phyloP scores from a whole-genome alignment of 2,329 filamentous ascomycete genomes.

The Exophiala viscosa region DNA sequence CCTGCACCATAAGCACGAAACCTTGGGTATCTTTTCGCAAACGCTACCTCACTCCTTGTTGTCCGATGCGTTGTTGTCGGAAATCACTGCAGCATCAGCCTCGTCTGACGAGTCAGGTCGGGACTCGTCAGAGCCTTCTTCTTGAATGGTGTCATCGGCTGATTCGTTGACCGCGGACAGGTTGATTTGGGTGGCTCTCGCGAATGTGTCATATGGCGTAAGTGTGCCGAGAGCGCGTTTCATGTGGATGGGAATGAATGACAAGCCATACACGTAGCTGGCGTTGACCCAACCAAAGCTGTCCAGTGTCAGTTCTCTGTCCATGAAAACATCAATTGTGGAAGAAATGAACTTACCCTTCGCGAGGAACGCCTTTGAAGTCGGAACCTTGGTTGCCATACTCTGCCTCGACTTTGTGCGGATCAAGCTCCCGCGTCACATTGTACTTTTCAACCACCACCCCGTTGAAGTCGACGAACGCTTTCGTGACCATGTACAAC shows the following conservation, averaged over 20 bases:
- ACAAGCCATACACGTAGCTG: slow-evolving; percentile 89
- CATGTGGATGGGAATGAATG: slow-evolving; percentile 85
- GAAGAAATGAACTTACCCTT: slow-evolving; percentile 67
- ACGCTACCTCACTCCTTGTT: background rate
- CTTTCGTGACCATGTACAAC: slow-evolving; percentile 97
- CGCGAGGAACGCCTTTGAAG: slow-evolving; percentile 91
- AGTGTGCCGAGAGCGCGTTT: slow-evolving; percentile 81
- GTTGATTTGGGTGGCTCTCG: slow-evolving; percentile 55
- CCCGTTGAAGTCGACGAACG: slow-evolving; percentile 97
- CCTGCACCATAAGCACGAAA: background rate
- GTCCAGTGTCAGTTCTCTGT: slow-evolving; percentile 13
- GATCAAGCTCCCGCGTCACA: slow-evolving; percentile 83
- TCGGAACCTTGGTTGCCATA: slow-evolving; percentile 96
- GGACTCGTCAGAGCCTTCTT: slow-evolving; percentile 25
- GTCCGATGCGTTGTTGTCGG: slow-evolving; percentile 7
- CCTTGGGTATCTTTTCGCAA: background rate
- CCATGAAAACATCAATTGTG: background rate
- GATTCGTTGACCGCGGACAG: slow-evolving; percentile 19
- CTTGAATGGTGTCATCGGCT: slow-evolving; percentile 23
- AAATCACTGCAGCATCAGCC: slow-evolving; percentile 7
- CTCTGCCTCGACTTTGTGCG: slow-evolving; percentile 91
- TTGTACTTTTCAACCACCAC: slow-evolving; percentile 99
- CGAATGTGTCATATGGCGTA: slow-evolving; percentile 80
- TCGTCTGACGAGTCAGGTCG: slow-evolving; percentile 19
- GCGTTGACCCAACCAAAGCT: slow-evolving; percentile 99